Conservation (phyloP, 257 asterid species). For the Haberlea rhodopensis region DNA sequence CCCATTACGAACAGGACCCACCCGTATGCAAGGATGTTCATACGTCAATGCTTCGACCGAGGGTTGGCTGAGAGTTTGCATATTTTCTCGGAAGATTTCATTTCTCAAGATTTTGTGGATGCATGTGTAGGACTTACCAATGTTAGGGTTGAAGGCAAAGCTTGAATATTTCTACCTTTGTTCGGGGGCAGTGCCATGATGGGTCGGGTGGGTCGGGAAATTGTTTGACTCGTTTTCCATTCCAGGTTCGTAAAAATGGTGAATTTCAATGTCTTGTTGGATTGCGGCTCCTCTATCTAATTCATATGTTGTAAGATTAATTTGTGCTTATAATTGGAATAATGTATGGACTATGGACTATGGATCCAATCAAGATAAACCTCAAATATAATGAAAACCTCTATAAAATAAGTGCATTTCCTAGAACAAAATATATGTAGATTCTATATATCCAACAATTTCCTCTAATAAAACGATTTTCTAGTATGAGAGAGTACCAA, state of each 20-base stretch:
- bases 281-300: too few relatives aligned
- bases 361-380: not conserved
- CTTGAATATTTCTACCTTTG: conserved; percentile 19
- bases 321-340: not conserved
- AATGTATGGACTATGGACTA: too few relatives aligned
- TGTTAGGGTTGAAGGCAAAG: conserved; percentile 66
- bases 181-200: not conserved
- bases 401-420: too few relatives aligned
- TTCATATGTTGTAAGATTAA: too few relatives aligned
- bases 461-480: too few relatives aligned
- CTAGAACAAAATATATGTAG: too few relatives aligned
- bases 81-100: conserved; percentile 75
- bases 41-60: conserved; percentile 41
- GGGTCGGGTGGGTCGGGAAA: not conserved
- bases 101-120: conserved; percentile 77
- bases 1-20: conserved; percentile 75
- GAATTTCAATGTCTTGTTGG: too few relatives aligned
- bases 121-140: conserved; percentile 69
- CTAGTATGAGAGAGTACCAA: too few relatives aligned
- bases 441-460: too few relatives aligned
- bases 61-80: conserved; percentile 60
- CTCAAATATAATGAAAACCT: too few relatives aligned
- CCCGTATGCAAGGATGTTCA: conserved; percentile 63
- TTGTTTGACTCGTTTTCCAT: not conserved
- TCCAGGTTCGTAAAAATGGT: not conserved